Percentiles rank a stretch among this genome's conserved stretches.
Evolutionary conservation across 2,329 filamentous ascomycete genomes (phyloP).

Genomic region (Fusarium verticillioides): DNA sequence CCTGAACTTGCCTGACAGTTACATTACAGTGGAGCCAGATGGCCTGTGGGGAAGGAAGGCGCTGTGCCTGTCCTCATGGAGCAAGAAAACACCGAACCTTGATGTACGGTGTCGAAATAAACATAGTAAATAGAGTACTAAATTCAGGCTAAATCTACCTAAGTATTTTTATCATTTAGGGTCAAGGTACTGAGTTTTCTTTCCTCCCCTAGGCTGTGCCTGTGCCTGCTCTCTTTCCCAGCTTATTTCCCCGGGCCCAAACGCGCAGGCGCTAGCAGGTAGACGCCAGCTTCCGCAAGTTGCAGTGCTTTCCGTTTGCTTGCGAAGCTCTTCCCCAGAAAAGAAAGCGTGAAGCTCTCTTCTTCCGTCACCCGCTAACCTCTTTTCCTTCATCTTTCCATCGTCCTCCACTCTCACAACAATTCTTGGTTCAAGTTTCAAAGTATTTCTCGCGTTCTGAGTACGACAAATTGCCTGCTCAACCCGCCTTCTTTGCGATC

Average conservation of each 20-base stretch:
- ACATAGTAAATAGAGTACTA: no score
- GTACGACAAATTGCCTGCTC: background rate
- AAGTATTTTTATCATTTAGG: no score
- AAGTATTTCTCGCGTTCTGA: background rate
- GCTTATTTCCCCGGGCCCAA: slow-evolving; percentile 34
- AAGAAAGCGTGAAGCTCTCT: slow-evolving; percentile 34
- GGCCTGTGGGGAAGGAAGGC: slow-evolving; percentile 13
- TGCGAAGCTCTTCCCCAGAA: slow-evolving; percentile 39
- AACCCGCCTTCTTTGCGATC: slow-evolving; percentile 7
- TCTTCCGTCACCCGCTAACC: slow-evolving; percentile 7
- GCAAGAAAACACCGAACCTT: no score
- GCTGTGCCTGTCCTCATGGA: background rate
- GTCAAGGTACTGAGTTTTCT: no score
- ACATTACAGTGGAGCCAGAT: slow-evolving; percentile 10
- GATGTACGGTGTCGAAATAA: no score
- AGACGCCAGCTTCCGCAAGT: slow-evolving; percentile 32
- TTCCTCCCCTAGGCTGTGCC: background rate
- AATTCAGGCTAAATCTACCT: no score
- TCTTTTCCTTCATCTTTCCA: background rate
- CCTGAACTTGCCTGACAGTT: background rate
- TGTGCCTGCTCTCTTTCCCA: slow-evolving; percentile 30
- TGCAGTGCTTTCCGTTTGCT: slow-evolving; percentile 30
- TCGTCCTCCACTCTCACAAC: background rate
- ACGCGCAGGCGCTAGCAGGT: slow-evolving; percentile 35
- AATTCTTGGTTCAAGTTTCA: background rate